Evolutionary conservation across 2,329 filamentous ascomycete species (phyloP).

Genomic region (Xylariomycetidae sp.): DNA sequence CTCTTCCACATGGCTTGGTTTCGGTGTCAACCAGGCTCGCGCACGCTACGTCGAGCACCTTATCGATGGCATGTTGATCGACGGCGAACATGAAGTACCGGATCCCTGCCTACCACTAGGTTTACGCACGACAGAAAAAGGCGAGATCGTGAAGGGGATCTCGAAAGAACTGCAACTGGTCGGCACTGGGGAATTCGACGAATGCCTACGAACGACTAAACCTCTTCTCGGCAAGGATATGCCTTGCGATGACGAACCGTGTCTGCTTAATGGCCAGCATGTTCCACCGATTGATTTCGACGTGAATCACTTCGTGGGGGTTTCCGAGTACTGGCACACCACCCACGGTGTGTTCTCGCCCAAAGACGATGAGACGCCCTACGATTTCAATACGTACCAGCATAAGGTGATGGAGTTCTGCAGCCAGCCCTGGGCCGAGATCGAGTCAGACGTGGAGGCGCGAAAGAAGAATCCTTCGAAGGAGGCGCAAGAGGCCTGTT

Average conservation of each 20-base stretch:
- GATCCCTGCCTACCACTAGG: conserved; percentile 87
- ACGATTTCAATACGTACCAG: conserved; percentile 88
- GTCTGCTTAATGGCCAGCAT: conserved; percentile 83
- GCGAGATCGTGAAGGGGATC: conserved; percentile 42
- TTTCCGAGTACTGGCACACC: conserved; percentile 98
- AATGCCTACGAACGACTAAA: conserved; percentile 76
- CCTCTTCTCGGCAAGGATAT: conserved; percentile 86
- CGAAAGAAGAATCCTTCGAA: conserved; percentile 71
- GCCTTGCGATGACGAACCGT: conserved; percentile 75
- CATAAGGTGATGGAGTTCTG: conserved; percentile 80
- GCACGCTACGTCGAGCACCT: conserved; percentile 75
- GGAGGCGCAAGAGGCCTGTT: conserved; percentile 82
- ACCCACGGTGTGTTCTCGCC: conserved; percentile 90
- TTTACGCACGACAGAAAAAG: conserved; percentile 67
- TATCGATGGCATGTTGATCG: conserved; percentile 57
- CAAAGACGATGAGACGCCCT: conserved; percentile 65
- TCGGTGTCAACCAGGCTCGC: conserved; percentile 91
- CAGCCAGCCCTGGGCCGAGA: conserved; percentile 71
- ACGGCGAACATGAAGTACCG: conserved; percentile 60
- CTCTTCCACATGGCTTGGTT: conserved; percentile 93
- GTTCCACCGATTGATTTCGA: conserved; percentile 95
- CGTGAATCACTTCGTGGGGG: conserved; percentile 94
- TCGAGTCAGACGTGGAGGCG: conserved; percentile 58
- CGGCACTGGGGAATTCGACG: conserved; percentile 81
- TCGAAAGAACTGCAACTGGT: conserved; percentile 51